phyloP scores from a whole-genome alignment of 192 early-diverging fungal genomes.

The Coemansia sp. region DNA sequence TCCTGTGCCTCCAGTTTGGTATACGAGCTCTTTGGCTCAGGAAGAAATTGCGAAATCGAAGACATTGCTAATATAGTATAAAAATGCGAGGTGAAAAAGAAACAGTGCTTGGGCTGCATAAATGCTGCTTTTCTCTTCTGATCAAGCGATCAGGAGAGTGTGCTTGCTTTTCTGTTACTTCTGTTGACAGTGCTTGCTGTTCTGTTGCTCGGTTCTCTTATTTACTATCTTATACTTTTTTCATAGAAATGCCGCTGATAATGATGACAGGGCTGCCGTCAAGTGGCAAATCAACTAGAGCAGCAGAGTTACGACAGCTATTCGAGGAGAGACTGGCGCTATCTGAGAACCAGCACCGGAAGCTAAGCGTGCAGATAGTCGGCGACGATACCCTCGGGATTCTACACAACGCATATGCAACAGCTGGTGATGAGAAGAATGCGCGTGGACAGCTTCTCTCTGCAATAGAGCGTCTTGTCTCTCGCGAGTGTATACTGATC shows the following conservation, averaged over 20 bases:
- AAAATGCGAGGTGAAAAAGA: not conserved
- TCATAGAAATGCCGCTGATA: constrained; percentile 81
- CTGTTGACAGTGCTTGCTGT: not conserved
- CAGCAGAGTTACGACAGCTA: constrained; percentile 64
- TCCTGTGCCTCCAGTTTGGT: not conserved
- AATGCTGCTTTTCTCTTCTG: not conserved
- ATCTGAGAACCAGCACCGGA: constrained; percentile 52
- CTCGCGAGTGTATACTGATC: constrained; percentile 85
- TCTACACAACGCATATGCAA: constrained; percentile 60
- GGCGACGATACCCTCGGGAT: constrained; percentile 78
- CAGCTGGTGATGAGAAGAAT: constrained; percentile 78
- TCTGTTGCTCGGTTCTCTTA: constrained; percentile 1
- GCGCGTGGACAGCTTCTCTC: constrained; percentile 83
- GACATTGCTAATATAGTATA: constrained; percentile 20
- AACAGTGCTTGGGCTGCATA: not conserved
- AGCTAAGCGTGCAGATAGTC: constrained; percentile 63
- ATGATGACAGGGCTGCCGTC: constrained; percentile 85
- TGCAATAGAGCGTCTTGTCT: constrained; percentile 81
- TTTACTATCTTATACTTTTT: not conserved
- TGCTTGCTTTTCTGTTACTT: not conserved
- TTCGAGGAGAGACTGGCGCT: constrained; percentile 52
- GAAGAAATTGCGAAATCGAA: constrained; percentile 51
- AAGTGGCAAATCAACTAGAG: constrained; percentile 86
- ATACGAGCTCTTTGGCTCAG: constrained; percentile 42
- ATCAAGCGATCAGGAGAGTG: not conserved